Evolutionary conservation across 352 stramenopile genomes (phyloP).

Genomic region (Phytophthora pinifolia): DNA sequence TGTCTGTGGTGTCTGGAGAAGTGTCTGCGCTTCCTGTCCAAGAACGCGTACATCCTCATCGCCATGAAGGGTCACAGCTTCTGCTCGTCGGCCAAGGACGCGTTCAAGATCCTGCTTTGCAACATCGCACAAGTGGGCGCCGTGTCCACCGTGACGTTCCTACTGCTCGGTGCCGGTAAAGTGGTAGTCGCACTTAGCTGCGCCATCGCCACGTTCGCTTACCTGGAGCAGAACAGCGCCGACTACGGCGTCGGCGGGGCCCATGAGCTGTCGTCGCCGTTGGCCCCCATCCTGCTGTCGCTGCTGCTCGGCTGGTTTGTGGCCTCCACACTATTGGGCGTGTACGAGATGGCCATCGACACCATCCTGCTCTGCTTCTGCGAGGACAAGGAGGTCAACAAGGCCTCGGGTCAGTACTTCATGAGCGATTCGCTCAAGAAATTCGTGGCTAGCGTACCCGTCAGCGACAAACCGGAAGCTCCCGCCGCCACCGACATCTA

Average conservation of each 20-base stretch:
- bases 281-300: conserved; percentile 90
- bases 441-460: conserved; percentile 66
- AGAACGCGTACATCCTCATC: conserved; percentile 94
- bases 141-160: conserved; percentile 88
- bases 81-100: conserved; percentile 89
- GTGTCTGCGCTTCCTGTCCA: conserved; percentile 97
- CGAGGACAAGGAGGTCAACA: conserved; percentile 87
- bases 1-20: conserved; percentile 95
- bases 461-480: conserved; percentile 2
- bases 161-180: conserved; percentile 93
- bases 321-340: conserved; percentile 91
- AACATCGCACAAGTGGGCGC: conserved; percentile 89
- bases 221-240: conserved; percentile 53
- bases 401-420: conserved; percentile 64
- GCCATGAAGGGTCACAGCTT: conserved; percentile 81
- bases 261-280: conserved; percentile 77
- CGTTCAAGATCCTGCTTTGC: conserved; percentile 90
- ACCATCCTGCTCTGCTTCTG: conserved; percentile 97
- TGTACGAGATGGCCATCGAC: conserved; percentile 95
- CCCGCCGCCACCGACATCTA: conserved; percentile 1
- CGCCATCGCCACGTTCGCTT: conserved; percentile 56
- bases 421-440: conserved; percentile 77
- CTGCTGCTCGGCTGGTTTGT: conserved; percentile 93
- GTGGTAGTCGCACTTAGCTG: conserved; percentile 73
- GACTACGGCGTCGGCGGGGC: conserved; percentile 49